Base-by-base conservation (phyloP, 2,329 filamentous ascomycete species). In the Aspergillus aculeatinus region DNA sequence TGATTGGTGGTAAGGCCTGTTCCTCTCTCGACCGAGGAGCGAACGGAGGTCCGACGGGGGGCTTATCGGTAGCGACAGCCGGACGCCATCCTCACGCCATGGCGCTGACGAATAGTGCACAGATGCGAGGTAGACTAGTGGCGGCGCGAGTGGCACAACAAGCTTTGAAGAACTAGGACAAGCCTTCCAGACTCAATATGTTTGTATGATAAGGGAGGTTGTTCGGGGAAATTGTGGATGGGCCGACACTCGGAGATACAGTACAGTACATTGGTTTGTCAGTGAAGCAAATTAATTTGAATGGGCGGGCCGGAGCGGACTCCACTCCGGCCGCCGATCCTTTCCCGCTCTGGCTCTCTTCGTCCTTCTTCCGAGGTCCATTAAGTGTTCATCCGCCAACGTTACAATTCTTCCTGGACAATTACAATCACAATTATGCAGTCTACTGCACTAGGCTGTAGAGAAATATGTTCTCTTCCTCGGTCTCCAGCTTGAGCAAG, bases 31-130 rank as follows among this genome's bases (percentile, higher is more conserved):
- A 42, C 39, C 39, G 39, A 23, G 42, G n/a, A n/a, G 27, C 9
- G 21, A 14, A 54, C 56, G 56, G 56, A 58, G 9, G 50, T 49
- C 56, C 56, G 56, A 53, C 56, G 56, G 56, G n/a, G 35, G 12
- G 51, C 51, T 42, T n/a, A 42, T 42, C 39, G 39, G 39, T 31
- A 54, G 33, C 51, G 35, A 42, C 51, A 44, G 16, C 33, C 25
- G 27, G 42, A 35, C 5, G 23, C 53, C 48, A 48, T 48, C 48
- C 42, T 55, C 25, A 47, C 16, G 39, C 23, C 14, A 33, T 10
- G 10, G 4, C 14, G 31, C 33, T 12, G 25, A n/a, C 27, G 53
- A 25, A 23, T 31, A 21, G 42, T 16, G 53, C 42, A 23, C 53
- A 31, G 25, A 55, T 29, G 53, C 39, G 4, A 42, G 16, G 14